Percentiles rank a stretch among this genome's conserved stretches.
Conservation (phyloP, 2,329 filamentous ascomycete genomes). For the Diaporthe citrichinensis region DNA sequence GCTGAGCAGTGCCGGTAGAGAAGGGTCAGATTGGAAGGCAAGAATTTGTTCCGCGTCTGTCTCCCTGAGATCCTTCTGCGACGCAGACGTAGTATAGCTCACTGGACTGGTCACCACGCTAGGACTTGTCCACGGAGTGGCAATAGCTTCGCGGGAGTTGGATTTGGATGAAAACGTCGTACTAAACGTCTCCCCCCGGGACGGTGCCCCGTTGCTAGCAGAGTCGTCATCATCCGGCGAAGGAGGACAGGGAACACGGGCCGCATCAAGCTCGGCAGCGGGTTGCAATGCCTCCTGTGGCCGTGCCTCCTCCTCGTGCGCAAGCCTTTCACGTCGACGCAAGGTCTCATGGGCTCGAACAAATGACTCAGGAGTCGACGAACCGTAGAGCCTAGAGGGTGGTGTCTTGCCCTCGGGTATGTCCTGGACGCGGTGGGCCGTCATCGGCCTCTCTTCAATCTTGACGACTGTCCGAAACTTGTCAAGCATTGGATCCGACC, state of each 20-base stretch:
- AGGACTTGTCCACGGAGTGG: slow-evolving; percentile 68
- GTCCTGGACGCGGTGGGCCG: slow-evolving; percentile 60
- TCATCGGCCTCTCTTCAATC: slow-evolving; percentile 62
- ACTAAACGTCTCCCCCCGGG: slow-evolving; percentile 57
- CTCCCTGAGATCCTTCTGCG: slow-evolving; percentile 59
- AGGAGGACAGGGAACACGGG: slow-evolving; percentile 57
- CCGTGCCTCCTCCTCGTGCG: slow-evolving; percentile 51
- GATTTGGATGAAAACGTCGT: slow-evolving; percentile 67
- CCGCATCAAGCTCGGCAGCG: slow-evolving; percentile 47
- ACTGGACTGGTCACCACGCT: slow-evolving; percentile 67
- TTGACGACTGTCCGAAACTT: slow-evolving; percentile 53
- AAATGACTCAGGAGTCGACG: slow-evolving; percentile 58
- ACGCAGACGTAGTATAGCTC: slow-evolving; percentile 53
- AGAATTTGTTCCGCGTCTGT: slow-evolving; percentile 63
- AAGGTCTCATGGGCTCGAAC: slow-evolving; percentile 53
- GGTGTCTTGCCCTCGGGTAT: slow-evolving; percentile 55
- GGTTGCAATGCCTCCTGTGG: slow-evolving; percentile 46
- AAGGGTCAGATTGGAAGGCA: slow-evolving; percentile 74
- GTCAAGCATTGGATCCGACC: slow-evolving; percentile 60
- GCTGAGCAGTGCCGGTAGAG: slow-evolving; percentile 73
- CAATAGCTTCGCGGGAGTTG: slow-evolving; percentile 62
- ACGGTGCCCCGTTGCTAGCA: slow-evolving; percentile 50
- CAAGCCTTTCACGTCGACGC: slow-evolving; percentile 51
- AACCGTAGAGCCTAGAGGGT: slow-evolving; percentile 53
- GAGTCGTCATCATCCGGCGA: slow-evolving; percentile 62